Base-by-base conservation (phyloP, 495 filamentous ascomycete species). In the Penicillium maclennaniae region DNA sequence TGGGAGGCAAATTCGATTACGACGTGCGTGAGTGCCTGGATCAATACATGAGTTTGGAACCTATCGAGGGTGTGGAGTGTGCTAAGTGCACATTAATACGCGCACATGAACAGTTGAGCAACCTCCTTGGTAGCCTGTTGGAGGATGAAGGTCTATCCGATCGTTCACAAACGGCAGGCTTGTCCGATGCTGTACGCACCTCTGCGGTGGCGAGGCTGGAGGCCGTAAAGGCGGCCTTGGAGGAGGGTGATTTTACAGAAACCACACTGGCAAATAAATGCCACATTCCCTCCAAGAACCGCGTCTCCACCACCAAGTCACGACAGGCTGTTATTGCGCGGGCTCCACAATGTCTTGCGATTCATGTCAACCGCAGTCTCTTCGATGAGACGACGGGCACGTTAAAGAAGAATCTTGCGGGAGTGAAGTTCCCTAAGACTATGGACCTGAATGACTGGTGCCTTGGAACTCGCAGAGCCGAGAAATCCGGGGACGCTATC, bases 351-450 rank as follows among this genome's bases (percentile, higher is more conserved):
- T 87, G 85, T 43, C 75, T 99, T 10, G 86, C 84, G 0, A 74
- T 96, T 3, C 95, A 99, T 65, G 75, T 97, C 59, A 97, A 97
- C 61, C 83, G 95, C 7, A 97, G 91, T 52, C 73, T 92, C 0
- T 97, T 96, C 56, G 87, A 97, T 56, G 89, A 96, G 54, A 67
- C 67, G 31, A 95, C 86, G 0, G 89, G 89, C 0, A 71, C 78
- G 51, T 79, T 89, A 67, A 82, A 77, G 58, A 99, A 99, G 70
- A 97, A 97, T 54, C 79, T 82, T 51, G 86, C 91, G 0, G 72
- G 74, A 0, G 88, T 99, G 19, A 70, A 72, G 19, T 97, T 95
- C 60, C 91, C 91, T 0, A 77, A 72, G 51, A 62, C 58, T 2
- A 70, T 99, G 5, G 85, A 96, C 65, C 68, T 99, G 7, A 82